Base-by-base conservation (phyloP, 345 rosid genomes). In the Aurinia saxatilis region DNA sequence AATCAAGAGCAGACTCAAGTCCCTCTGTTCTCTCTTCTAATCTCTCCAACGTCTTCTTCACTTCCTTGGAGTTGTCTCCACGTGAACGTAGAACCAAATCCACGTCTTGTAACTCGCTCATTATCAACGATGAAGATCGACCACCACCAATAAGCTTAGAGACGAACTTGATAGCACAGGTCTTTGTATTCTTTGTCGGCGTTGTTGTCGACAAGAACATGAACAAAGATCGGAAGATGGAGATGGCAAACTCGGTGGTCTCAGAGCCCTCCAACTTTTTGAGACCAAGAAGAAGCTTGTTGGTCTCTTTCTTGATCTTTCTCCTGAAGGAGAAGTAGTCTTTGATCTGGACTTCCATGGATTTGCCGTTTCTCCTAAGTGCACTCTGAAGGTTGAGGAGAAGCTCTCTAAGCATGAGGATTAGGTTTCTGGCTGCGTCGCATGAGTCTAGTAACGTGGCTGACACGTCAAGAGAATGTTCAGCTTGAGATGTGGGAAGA, bases 271-370 rank as follows among this genome's bases (percentile, higher is more conserved):
- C 79, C 13, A 70, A 44, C 70, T 55, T 77, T 78, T 78, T 80
- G 23, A 88, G 66, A 6, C 56, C 59, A 47, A 65, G 58, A 25
- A 83, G 60, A 56, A 71, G 65, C 70, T 80, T 83, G 50, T 40
- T 18, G 1, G 79, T 75, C 47, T 77, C 84, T 57, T 69, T 81
- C 58, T 71, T 84, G 29, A 77, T 62, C 61, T 75, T 84, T 63
- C 75, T 86, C 46, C 96, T 78, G 51, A 83, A 86, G 65, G 48
- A n/a, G 25, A 79, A 60, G 66, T 84, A 88, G 37, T 78, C 75
- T 60, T 58, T 75, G 58, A 79, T 55, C 8, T 69, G 70, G 10
- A 55, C 72, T 48, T 72, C 76, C 47, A 64, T 67, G 61, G 76
- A 60, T 9, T 68, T 66, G 0, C 72, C 77, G 31, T 67, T 76